Evolutionary conservation across 176 grass and related monocot genomes (phyloP).

Genomic region (Triticum urartu): DNA sequence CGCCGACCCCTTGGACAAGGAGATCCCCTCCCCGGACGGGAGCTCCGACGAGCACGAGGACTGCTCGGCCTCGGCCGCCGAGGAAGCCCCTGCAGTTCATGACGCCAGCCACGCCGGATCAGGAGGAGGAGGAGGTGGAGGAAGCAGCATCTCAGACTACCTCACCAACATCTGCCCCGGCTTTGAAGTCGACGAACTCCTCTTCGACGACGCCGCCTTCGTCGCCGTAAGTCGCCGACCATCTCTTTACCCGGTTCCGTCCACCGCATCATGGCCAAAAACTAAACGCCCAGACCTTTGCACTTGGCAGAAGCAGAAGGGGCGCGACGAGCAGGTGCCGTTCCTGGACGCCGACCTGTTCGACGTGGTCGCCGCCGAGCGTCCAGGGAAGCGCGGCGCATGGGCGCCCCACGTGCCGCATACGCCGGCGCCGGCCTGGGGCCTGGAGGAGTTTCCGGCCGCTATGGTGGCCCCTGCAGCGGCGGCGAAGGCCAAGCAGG

Average conservation of each 20-base stretch:
- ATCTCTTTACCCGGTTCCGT: not conserved
- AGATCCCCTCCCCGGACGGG: slow-evolving; percentile 12
- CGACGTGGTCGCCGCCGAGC: slow-evolving; percentile 42
- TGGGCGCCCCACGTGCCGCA: slow-evolving; percentile 46
- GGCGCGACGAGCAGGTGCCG: slow-evolving; percentile 50
- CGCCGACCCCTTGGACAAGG: slow-evolving; percentile 15
- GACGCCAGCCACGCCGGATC: not conserved
- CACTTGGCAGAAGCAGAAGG: slow-evolving; percentile 7
- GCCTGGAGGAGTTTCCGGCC: slow-evolving; percentile 12
- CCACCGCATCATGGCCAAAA: too few relatives aligned
- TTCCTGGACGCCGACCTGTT: slow-evolving; percentile 62
- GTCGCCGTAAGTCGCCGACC: slow-evolving; percentile 24
- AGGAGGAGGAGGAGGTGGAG: not conserved
- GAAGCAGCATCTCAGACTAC: slow-evolving; percentile 87
- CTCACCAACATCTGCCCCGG: slow-evolving; percentile 86
- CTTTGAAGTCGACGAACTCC: slow-evolving; percentile 84
- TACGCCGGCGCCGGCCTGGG: slow-evolving; percentile 9
- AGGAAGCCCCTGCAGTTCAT: not conserved
- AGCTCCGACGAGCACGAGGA: not conserved
- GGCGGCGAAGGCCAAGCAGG: slow-evolving; percentile 11
- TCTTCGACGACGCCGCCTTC: slow-evolving; percentile 46
- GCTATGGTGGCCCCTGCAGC: slow-evolving; percentile 16
- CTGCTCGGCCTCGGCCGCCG: not conserved
- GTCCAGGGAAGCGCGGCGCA: slow-evolving; percentile 5
- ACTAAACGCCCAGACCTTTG: not conserved